These are phyloP conservation scores for Linnemannia exigua DNA, from an alignment of 192 early-diverging fungal species.

Conservation along the genomic window DNA sequence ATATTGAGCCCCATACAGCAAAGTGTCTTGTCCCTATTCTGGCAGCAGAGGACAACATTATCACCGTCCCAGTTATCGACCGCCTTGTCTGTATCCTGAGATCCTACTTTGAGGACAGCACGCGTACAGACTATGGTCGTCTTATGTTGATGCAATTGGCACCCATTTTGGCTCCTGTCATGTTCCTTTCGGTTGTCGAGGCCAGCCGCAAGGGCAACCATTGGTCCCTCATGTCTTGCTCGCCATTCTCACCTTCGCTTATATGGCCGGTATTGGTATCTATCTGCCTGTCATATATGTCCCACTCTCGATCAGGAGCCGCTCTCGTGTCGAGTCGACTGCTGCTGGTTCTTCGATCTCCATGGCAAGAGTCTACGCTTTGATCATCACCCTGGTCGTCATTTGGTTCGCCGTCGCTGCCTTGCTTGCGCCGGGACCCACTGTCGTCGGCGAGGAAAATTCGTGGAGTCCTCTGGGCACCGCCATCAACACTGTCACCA, in stretches of 20 bases:
- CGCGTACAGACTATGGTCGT: slow-evolving; percentile 3
- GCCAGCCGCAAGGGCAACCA: slow-evolving; percentile 18
- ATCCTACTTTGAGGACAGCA: slow-evolving; percentile 10
- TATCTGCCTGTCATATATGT: slow-evolving; percentile 15
- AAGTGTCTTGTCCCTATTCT: slow-evolving; percentile 7
- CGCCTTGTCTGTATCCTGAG: slow-evolving; percentile 12
- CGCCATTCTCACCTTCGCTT: slow-evolving; percentile 18
- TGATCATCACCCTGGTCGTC: neutral
- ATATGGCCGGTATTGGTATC: slow-evolving; percentile 14
- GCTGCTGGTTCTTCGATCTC: neutral
- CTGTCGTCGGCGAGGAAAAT: slow-evolving; percentile 3
- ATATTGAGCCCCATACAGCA: neutral
- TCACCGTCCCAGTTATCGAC: slow-evolving; percentile 7
- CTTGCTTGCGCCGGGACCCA: slow-evolving; percentile 1
- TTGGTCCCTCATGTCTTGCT: slow-evolving; percentile 16
- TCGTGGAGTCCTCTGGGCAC: slow-evolving; percentile 5
- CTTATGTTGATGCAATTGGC: neutral
- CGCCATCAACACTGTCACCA: neutral
- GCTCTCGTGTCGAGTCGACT: neutral
- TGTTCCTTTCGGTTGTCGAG: neutral
- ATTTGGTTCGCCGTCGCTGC: neutral
- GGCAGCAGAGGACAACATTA: neutral
- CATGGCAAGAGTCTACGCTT: slow-evolving; percentile 10
- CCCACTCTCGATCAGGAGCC: neutral
- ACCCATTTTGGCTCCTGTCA: neutral